Evolutionary conservation across 495 filamentous ascomycete genomes (phyloP), one percentile per base, ranked within the genome.

Genomic region (Daldinia childiae): DNA sequence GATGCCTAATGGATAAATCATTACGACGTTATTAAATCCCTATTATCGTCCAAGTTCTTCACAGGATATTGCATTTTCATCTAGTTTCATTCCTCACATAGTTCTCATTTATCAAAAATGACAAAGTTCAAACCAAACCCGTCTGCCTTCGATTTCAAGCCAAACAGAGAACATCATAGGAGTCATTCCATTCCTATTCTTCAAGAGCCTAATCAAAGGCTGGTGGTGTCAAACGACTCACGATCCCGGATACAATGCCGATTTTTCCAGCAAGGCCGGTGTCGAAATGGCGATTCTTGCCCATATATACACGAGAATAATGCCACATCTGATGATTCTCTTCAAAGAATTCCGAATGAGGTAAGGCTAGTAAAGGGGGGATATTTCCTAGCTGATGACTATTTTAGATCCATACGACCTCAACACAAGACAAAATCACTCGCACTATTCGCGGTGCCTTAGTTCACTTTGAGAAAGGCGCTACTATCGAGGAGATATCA

Each of bases 381-480:
- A 11, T 30, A 5, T 17, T 51, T 38, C 30, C 3, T 29, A 11
- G 12, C 64, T 65, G 4, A 73, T 11, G 8, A 24, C 4, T 51
- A 32, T 29, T 26, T 9, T 41, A 73, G 66, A 29, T 43, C 15
- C 2, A 51, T 24, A 9, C 11, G 12, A 3, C 32, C 7, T 9
- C 15, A 14, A 19, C 24, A 3, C 39, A 41, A 52, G 41, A 64
- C 27, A 38, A 61, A 11, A 12, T 36, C 11, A 55, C 51, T 19
- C 72, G 72, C n/a, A 58, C 36, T 14, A 48, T 80, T 8, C 34
- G 56, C 4, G 79, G 79, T n/a, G 74, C 72, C 4, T 19, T 71
- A 17, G 75, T 73, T 14, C 57, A 71, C 14, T 80, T 80, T 21
- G 72, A 65, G 5, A 69, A 68, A n/a, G 79, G 79, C 5, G 76